Evolutionary conservation across 768 basidiomycete genomes (phyloP), one percentile per base, ranked within the genome.

Genomic region (Tricholoma sp.): DNA sequence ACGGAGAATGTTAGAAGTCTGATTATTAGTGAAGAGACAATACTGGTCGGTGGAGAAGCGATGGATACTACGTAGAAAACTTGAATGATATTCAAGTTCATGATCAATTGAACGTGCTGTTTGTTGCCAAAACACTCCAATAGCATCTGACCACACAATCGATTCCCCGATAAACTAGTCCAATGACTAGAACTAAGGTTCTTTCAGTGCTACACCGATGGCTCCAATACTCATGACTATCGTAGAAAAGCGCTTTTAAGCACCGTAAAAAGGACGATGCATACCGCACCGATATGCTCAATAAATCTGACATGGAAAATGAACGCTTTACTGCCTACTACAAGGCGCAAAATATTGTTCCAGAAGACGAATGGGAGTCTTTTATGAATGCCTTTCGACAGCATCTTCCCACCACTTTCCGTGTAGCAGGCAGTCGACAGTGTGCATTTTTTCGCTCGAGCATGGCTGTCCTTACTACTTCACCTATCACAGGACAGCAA

Each of bases 321-420:
- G 83, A 82, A 45, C 83, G 83, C 5, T 82, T 90, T 60, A 76
- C 75, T 51, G 72, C 73, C 6, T 91, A 91, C 68, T 91, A 91
- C 72, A 78, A 80, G 65, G 79, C 84, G 0, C 95, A 97, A 70
- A 77, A 81, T 12, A 84, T 96, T 46, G 72, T 97, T 4, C 74
- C 84, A 0, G 84, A 86, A 0, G 81, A 83, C 1, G 91, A 98
- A 69, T 98, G 93, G 91, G 79, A 84, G 0, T 50, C 61, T 0
- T 89, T 98, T 58, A 71, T 94, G 61, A 78, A 82, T 5, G 69
- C 81, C 0, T 69, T 96, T 56, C 79, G 82, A 43, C 75, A 75
- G 24, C 89, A 91, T 35, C 75, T 98, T 39, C 97, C 97, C 3
- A 96, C 93, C 0, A 97, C 95, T 0, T 99, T 99, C 71, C 81